Evolutionary conservation across 257 asterid species (phyloP).

Genomic region (Thymus mandschuricus): DNA sequence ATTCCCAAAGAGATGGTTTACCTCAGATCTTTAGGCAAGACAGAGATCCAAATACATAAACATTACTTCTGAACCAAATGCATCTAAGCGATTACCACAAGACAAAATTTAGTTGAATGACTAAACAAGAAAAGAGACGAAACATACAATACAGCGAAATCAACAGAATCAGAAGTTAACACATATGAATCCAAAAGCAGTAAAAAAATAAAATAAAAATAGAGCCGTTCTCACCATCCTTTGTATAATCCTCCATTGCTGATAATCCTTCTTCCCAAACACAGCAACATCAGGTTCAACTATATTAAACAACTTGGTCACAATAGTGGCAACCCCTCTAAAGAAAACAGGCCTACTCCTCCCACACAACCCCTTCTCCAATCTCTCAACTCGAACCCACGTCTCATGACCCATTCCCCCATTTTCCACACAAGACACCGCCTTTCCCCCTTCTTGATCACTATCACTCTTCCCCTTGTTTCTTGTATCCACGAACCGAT

Average conservation of each 20-base stretch:
- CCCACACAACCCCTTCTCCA: conserved; percentile 92
- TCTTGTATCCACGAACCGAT: conserved; percentile 3
- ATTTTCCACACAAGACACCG: conserved; percentile 70
- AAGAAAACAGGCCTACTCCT: conserved; percentile 85
- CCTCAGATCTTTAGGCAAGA: not conserved
- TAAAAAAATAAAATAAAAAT: too few relatives aligned
- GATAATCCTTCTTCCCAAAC: conserved; percentile 98
- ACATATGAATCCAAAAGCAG: conserved; percentile 1
- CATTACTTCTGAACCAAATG: not conserved
- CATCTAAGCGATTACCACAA: not conserved
- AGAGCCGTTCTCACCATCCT: conserved; percentile 62
- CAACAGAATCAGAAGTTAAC: conserved; percentile 15
- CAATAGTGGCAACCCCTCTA: conserved; percentile 95
- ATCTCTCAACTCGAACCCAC: conserved; percentile 77
- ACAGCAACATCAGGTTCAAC: conserved; percentile 94
- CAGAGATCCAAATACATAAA: not conserved
- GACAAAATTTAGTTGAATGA: not conserved
- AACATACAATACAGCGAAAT: not conserved
- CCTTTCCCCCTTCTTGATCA: conserved; percentile 32
- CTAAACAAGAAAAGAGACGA: conserved; percentile 1
- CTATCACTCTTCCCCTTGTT: conserved; percentile 4
- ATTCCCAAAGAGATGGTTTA: not conserved
- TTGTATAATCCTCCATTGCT: conserved; percentile 79
- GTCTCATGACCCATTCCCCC: conserved; percentile 79
- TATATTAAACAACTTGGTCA: conserved; percentile 77